Evolutionary conservation across 257 asterid species (phyloP).

Genomic region (Thymus quinquecostatus): DNA sequence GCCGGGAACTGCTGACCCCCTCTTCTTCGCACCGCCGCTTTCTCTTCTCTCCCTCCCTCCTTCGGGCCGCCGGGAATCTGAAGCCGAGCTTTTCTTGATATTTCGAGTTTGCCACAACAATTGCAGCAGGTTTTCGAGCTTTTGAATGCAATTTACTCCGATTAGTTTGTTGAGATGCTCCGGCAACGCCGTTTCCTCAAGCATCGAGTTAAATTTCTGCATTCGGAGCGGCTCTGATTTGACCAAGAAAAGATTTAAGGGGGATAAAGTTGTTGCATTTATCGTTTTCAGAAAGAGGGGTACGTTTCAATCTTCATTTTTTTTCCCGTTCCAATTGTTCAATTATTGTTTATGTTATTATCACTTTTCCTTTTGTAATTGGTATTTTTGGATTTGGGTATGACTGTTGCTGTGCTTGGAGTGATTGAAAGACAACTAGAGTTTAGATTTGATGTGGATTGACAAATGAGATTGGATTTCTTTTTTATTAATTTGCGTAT

Average conservation of each 20-base stretch:
- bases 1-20: slow-evolving; percentile 7
- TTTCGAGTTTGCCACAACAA: no score
- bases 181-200: background rate
- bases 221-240: slow-evolving; percentile 33
- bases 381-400: slow-evolving; percentile 40
- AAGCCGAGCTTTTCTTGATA: no score
- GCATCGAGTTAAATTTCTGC: slow-evolving; percentile 37
- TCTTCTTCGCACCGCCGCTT: background rate
- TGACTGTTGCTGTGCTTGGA: slow-evolving; percentile 22
- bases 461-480: slow-evolving; percentile 11
- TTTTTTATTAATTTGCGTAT: slow-evolving; percentile 21
- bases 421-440: slow-evolving; percentile 19
- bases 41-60: no score
- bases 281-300: slow-evolving; percentile 43
- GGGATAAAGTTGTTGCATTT: slow-evolving; percentile 28
- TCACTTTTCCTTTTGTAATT: background rate
- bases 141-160: background rate
- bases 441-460: slow-evolving; percentile 40
- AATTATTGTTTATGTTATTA: background rate
- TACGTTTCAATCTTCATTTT: slow-evolving; percentile 33
- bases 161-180: no score
- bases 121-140: background rate
- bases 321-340: slow-evolving; percentile 26
- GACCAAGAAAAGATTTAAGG: slow-evolving; percentile 37
- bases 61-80: no score